These are phyloP conservation scores for Coffea eugenioides DNA, from an alignment of 257 asterid species.

Conservation along the genomic window DNA sequence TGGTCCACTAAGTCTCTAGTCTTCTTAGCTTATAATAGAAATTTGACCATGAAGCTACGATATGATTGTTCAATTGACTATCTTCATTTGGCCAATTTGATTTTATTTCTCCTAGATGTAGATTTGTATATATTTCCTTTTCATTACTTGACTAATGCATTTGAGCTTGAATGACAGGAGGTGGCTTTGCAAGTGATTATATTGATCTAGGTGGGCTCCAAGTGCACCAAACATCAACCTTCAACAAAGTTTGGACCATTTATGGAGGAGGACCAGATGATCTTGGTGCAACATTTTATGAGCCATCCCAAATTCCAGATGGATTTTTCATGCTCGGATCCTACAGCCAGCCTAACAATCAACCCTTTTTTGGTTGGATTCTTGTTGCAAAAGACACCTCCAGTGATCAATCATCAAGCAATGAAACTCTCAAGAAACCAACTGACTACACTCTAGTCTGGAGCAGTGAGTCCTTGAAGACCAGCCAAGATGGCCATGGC, in stretches of 20 bases:
- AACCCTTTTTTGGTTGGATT: slow-evolving; percentile 63
- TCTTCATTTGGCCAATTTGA: not conserved
- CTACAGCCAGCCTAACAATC: slow-evolving; percentile 72
- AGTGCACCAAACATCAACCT: slow-evolving; percentile 48
- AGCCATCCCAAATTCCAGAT: slow-evolving; percentile 71
- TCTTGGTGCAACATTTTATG: slow-evolving; percentile 70
- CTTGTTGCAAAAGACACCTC: slow-evolving; percentile 62
- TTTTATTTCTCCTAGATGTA: not conserved
- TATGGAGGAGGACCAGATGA: slow-evolving; percentile 51
- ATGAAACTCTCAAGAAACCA: slow-evolving; percentile 54
- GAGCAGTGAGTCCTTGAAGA: slow-evolving; percentile 27
- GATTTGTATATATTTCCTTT: not conserved
- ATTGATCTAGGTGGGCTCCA: slow-evolving; percentile 77
- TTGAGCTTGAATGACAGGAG: slow-evolving; percentile 35
- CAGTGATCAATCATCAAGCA: slow-evolving; percentile 10
- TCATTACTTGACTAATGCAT: not conserved
- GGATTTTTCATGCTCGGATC: slow-evolving; percentile 80
- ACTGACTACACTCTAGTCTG: slow-evolving; percentile 57
- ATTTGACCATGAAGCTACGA: not conserved
- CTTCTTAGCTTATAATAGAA: not conserved
- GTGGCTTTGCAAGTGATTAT: slow-evolving; percentile 55
- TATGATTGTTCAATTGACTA: not conserved
- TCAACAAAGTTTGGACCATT: slow-evolving; percentile 48
- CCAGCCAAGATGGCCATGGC: slow-evolving; percentile 25
- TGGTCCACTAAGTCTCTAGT: not conserved